These are phyloP conservation scores for Phytophthora megakarya DNA, from an alignment of 352 stramenopile species.

Conservation along the genomic window DNA sequence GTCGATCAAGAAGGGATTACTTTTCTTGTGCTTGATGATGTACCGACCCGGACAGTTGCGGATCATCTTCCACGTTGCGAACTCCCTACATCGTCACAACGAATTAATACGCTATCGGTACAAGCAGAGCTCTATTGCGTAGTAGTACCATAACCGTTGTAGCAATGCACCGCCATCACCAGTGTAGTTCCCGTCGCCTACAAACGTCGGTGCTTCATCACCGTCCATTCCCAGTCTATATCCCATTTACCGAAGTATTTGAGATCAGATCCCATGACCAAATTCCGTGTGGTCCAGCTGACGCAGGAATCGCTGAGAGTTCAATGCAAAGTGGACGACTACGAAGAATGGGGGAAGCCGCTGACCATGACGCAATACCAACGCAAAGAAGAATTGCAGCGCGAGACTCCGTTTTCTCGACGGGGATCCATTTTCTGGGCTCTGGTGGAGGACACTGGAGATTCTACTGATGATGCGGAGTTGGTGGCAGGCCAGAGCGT, in stretches of 20 bases:
- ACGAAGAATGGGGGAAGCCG: conserved; percentile 48
- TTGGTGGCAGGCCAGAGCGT: conserved; percentile 21
- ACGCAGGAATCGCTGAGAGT: not conserved
- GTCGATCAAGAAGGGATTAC: conserved; percentile 39
- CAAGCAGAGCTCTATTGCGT: not conserved
- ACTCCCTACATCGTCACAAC: conserved; percentile 41
- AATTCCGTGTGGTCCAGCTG: not conserved
- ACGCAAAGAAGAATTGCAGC: conserved; percentile 53
- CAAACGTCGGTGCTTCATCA: conserved; percentile 24
- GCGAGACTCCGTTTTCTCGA: conserved; percentile 52
- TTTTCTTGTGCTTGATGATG: conserved; percentile 61
- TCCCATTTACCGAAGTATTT: not conserved
- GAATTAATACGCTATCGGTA: not conserved
- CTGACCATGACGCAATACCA: conserved; percentile 51
- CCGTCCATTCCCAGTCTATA: conserved; percentile 21
- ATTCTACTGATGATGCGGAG: conserved; percentile 7
- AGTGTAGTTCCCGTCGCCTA: conserved; percentile 54
- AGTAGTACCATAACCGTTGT: conserved; percentile 53
- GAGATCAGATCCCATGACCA: not conserved
- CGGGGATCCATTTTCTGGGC: conserved; percentile 70
- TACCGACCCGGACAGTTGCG: conserved; percentile 68
- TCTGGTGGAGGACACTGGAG: conserved; percentile 49
- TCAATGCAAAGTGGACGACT: conserved; percentile 29
- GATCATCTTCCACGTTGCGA: conserved; percentile 75
- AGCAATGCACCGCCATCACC: conserved; percentile 56